Evolutionary conservation across 108 stramenopile genomes (phyloP).

Genomic region (Nannochloropsis oceanica): DNA sequence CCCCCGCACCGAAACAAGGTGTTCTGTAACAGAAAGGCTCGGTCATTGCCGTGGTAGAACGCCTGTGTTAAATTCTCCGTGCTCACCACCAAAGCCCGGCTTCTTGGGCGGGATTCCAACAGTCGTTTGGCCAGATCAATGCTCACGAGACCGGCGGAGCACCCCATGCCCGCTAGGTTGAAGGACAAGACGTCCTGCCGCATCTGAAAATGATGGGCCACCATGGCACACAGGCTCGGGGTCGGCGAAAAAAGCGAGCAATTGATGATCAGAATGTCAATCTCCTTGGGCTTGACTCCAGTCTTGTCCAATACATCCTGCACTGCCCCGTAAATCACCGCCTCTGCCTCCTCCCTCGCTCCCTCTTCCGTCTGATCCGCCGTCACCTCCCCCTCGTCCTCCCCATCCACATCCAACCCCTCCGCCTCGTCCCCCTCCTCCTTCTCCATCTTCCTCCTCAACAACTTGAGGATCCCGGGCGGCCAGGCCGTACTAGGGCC

Average conservation of each 20-base stretch:
- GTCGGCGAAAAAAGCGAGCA: conserved; percentile 92
- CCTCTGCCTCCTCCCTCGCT: conserved; percentile 76
- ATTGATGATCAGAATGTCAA: conserved; percentile 92
- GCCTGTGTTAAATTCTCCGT: conserved; percentile 94
- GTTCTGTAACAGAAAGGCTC: conserved; percentile 84
- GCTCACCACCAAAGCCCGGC: conserved; percentile 66
- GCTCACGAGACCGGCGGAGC: conserved; percentile 78
- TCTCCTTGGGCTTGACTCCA: conserved; percentile 62
- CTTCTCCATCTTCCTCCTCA: neutral
- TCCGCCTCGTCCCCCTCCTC: neutral
- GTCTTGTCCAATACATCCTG: conserved; percentile 75
- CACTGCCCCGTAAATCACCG: conserved; percentile 77
- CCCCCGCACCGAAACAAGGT: conserved; percentile 95
- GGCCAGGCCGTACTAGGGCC: conserved; percentile 90
- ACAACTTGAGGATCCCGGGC: conserved; percentile 62
- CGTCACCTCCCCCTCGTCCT: neutral
- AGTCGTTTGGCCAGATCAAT: conserved; percentile 77
- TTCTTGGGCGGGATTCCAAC: conserved; percentile 51
- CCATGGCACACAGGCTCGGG: conserved; percentile 90
- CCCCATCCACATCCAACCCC: neutral
- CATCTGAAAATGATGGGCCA: conserved; percentile 76
- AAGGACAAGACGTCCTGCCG: conserved; percentile 66
- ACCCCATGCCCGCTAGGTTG: conserved; percentile 95
- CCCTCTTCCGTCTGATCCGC: conserved; percentile 70
- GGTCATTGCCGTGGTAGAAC: conserved; percentile 88